phyloP scores from a whole-genome alignment of 257 asterid species.

The Fraxinus excelsior region DNA sequence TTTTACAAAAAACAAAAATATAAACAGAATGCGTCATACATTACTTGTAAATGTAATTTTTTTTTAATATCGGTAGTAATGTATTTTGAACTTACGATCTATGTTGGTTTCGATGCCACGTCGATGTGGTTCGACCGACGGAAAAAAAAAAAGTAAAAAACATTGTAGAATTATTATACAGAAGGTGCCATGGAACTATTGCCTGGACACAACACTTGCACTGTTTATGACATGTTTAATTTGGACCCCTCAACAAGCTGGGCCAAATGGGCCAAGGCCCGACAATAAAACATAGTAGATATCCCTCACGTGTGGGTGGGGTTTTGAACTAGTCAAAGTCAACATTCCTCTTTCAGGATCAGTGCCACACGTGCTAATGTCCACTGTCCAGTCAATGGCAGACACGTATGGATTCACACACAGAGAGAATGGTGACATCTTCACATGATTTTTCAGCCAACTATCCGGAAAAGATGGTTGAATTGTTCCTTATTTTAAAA shows the following conservation, averaged over 20 bases:
- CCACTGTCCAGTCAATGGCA: conserved; percentile 27
- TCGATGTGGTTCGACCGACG: neutral
- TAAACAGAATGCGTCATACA: too few species aligned
- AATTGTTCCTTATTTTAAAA: neutral
- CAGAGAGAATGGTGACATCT: conserved; percentile 19
- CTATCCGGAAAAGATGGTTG: conserved; percentile 3
- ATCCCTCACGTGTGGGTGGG: conserved; percentile 55
- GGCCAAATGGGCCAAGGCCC: conserved; percentile 41
- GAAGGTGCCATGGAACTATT: conserved; percentile 5
- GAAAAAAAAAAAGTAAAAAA: too few species aligned
- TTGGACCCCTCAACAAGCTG: conserved; percentile 25
- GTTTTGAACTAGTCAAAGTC: conserved; percentile 40
- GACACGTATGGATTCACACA: conserved; percentile 41
- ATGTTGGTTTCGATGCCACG: neutral
- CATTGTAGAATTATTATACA: conserved; percentile 1
- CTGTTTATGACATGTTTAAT: conserved; percentile 16
- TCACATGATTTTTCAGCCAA: conserved; percentile 38
- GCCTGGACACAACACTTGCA: conserved; percentile 4
- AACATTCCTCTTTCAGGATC: conserved; percentile 30
- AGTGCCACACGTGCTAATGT: conserved; percentile 31
- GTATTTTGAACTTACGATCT: neutral
- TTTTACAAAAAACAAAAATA: too few species aligned
- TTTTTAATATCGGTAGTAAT: too few species aligned
- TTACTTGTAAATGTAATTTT: too few species aligned
- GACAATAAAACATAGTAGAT: conserved; percentile 43